A percentile compares a stretch with the other conserved stretches of the same genome.
Evolutionary conservation across 2,329 filamentous ascomycete species (phyloP).

Genomic region (Scedosporium minutisporum): DNA sequence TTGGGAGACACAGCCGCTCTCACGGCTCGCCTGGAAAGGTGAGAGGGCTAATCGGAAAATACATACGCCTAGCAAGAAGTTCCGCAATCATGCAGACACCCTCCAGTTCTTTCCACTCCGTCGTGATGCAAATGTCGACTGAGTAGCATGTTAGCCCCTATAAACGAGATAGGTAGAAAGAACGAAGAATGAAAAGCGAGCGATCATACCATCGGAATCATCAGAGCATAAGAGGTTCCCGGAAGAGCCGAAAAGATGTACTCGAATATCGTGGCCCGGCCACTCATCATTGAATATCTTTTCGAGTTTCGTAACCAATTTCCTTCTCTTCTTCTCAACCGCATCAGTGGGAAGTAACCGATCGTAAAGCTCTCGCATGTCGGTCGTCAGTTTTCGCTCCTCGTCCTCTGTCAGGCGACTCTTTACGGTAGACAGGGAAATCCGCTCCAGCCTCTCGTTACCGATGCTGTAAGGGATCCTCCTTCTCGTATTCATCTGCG

Average conservation of each 20-base stretch:
- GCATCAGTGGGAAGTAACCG: constrained; percentile 72
- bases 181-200: not conserved
- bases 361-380: constrained; percentile 80
- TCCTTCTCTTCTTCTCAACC: constrained; percentile 65
- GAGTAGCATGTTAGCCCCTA: constrained; percentile 19
- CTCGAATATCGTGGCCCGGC: constrained; percentile 82
- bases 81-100: constrained; percentile 85
- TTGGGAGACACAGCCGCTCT: not conserved
- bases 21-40: not conserved
- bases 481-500: constrained; percentile 68
- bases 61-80: constrained; percentile 73
- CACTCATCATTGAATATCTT: constrained; percentile 81
- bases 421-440: constrained; percentile 64
- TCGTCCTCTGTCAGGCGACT: constrained; percentile 61
- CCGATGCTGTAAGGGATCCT: constrained; percentile 88
- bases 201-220: constrained; percentile 73
- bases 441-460: constrained; percentile 64
- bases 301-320: constrained; percentile 79
- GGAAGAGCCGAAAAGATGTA: constrained; percentile 95
- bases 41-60: not conserved
- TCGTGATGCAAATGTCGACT: constrained; percentile 98
- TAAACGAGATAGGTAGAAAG: not conserved
- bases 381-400: constrained; percentile 63
- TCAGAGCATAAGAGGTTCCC: constrained; percentile 91
- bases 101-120: constrained; percentile 76